Base-by-base conservation (phyloP, 345 rosid genomes). In the Raphanus sativus region DNA sequence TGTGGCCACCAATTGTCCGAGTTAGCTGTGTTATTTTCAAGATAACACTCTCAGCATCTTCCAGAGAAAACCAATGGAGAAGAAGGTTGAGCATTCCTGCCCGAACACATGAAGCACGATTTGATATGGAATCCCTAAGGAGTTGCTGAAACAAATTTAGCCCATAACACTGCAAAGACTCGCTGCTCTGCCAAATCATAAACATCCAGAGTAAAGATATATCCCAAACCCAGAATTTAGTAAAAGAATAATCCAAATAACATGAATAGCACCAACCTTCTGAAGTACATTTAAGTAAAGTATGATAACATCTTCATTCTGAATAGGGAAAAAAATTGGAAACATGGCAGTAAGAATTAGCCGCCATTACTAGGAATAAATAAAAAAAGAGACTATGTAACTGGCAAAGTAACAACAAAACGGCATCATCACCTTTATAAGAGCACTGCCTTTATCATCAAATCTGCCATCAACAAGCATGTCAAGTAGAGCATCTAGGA, bases 181-280 rank as follows among this genome's bases (percentile, higher is more conserved):
- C 97, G 86, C 98, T 94, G 98, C 98, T 92, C 98, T 94, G 98
- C 92, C 91, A 91, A 87, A 82, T 86, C 86, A 89, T 73, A 89
- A 84, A 86, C 80, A 67, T 81, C 73, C 76, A 66, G 59, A 60
- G 70, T 73, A 82, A 84, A 73, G 76, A 79, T 52, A 79, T 67
- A 73, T 26, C 32, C 63, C 36, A 61, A 74, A 56, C 77, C 65
- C 69, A 52, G 66, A 68, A 32, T 62, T 69, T 4, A 28, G 29
- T 28, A 48, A 48, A 74, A 71, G 60, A 28, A 5, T 36, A 70
- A 75, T 70, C 76, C 59, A 70, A 65, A 40, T 59, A 75, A 64
- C 34, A 6, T 56, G 25, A 70, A 75, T 34, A 30, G 58, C 72
- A 86, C 98, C 76, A 84, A 94, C 97, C 98, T 94, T 94, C 85